phyloP scores from a whole-genome alignment of 805 yeast species.

The Yarrowia hollandica region DNA sequence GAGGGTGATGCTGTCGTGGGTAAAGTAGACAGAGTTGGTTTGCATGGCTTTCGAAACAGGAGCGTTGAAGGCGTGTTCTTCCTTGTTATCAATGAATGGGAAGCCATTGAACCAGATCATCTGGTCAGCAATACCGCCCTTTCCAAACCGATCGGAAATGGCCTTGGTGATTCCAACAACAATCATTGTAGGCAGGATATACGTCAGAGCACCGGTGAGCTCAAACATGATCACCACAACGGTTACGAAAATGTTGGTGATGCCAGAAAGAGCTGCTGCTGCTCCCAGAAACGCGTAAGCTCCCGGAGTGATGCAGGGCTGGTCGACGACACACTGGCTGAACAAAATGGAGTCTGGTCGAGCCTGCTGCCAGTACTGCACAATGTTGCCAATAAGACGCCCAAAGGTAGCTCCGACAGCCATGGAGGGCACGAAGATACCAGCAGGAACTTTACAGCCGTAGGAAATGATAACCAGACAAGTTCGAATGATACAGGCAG shows the following conservation, averaged over 20 bases:
- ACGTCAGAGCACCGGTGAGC: constrained; percentile 89
- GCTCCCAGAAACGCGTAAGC: constrained; percentile 96
- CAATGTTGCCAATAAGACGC: constrained; percentile 74
- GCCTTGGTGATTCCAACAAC: constrained; percentile 85
- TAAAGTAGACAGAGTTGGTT: constrained; percentile 31
- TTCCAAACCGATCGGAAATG: constrained; percentile 74
- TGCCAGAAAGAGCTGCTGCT: constrained; percentile 91
- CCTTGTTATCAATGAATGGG: constrained; percentile 76
- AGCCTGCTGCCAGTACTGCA: constrained; percentile 51
- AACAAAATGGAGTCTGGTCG: constrained; percentile 45
- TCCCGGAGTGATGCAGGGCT: constrained; percentile 79
- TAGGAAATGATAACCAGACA: constrained; percentile 77
- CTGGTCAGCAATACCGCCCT: constrained; percentile 92
- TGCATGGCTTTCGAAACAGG: constrained; percentile 55
- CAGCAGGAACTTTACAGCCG: constrained; percentile 84
- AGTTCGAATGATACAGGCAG: constrained; percentile 74
- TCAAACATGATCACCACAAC: constrained; percentile 95
- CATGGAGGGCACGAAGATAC: constrained; percentile 95
- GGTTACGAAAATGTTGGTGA: constrained; percentile 86
- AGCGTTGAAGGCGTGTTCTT: constrained; percentile 59
- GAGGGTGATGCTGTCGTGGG: constrained; percentile 33
- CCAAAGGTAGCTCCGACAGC: constrained; percentile 96
- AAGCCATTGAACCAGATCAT: constrained; percentile 87
- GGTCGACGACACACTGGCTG: constrained; percentile 46
- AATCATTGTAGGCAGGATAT: constrained; percentile 93